Percentiles rank a stretch among this genome's conserved stretches.
Conservation (phyloP, 108 stramenopile genomes). For the Fistulifera pelliculosa region DNA sequence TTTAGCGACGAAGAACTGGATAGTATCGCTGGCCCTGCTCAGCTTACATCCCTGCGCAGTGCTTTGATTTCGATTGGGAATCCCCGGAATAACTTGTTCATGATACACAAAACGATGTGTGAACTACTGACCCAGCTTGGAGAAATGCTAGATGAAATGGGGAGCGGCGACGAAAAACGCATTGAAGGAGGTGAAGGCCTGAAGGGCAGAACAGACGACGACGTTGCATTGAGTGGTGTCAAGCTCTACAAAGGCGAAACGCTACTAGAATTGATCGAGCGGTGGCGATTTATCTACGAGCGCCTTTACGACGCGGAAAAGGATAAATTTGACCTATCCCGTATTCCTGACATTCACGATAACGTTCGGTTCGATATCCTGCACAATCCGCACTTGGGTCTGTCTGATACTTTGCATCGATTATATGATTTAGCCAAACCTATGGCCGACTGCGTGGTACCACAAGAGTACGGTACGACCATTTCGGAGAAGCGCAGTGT, state of each 20-base stretch:
- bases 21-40: constrained; percentile 65
- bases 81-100: constrained; percentile 72
- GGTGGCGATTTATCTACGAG: constrained; percentile 88
- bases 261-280: constrained; percentile 83
- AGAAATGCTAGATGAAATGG: constrained; percentile 65
- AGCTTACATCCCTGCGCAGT: constrained; percentile 57
- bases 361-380: constrained; percentile 79
- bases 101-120: constrained; percentile 77
- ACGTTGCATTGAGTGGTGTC: constrained; percentile 75
- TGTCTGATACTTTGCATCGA: constrained; percentile 67
- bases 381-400: constrained; percentile 86
- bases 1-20: constrained; percentile 54
- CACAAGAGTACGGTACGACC: constrained; percentile 95
- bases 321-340: constrained; percentile 82
- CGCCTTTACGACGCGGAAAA: constrained; percentile 79
- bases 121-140: constrained; percentile 78
- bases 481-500: constrained; percentile 76
- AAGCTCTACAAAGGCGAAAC: constrained; percentile 93
- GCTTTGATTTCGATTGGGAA: constrained; percentile 82
- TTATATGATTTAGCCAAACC: constrained; percentile 82
- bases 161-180: constrained; percentile 63
- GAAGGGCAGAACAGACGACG: constrained; percentile 59
- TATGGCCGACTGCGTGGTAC: constrained; percentile 94
- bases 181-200: constrained; percentile 80
- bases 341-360: constrained; percentile 86